Conservation (phyloP, 495 filamentous ascomycete species). For the Pyronema domesticum region DNA sequence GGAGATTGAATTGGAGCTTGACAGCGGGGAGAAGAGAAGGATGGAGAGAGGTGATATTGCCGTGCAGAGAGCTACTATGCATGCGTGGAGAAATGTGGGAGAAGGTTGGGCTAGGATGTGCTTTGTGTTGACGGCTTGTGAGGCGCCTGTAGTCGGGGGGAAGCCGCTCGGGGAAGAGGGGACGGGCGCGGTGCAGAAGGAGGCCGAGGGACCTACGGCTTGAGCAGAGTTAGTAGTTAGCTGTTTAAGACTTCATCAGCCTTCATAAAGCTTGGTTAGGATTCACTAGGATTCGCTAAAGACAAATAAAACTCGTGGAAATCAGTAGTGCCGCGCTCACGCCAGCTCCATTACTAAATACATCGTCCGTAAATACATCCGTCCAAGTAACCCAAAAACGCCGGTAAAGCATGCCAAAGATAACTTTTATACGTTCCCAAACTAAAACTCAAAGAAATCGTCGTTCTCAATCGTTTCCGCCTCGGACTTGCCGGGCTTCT, state of each 20-base stretch:
- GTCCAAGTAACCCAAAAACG: too few relatives aligned
- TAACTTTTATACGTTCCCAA: neutral
- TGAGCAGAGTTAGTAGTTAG: too few relatives aligned
- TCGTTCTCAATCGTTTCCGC: constrained; percentile 8
- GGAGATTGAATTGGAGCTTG: constrained; percentile 43
- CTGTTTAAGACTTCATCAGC: too few relatives aligned
- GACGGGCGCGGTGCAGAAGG: neutral
- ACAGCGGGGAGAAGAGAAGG: constrained; percentile 36
- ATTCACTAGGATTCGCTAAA: too few relatives aligned
- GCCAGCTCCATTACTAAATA: too few relatives aligned
- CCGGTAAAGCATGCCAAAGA: too few relatives aligned
- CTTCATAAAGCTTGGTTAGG: too few relatives aligned
- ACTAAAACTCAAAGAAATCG: constrained; percentile 22
- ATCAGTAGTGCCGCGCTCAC: too few relatives aligned
- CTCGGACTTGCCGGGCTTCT: constrained; percentile 12
- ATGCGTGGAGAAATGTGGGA: constrained; percentile 46
- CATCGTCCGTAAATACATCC: too few relatives aligned
- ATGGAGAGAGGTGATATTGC: constrained; percentile 45
- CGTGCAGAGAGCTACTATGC: constrained; percentile 50
- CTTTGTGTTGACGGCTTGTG: constrained; percentile 38
- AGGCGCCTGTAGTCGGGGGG: constrained; percentile 30
- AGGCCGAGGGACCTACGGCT: neutral
- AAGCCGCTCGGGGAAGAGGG: constrained; percentile 5
- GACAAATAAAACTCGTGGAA: too few relatives aligned
- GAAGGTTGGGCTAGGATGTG: constrained; percentile 37